These are phyloP conservation scores for Nasturtium officinale DNA, from an alignment of 345 rosid genomes.

Conservation along the genomic window DNA sequence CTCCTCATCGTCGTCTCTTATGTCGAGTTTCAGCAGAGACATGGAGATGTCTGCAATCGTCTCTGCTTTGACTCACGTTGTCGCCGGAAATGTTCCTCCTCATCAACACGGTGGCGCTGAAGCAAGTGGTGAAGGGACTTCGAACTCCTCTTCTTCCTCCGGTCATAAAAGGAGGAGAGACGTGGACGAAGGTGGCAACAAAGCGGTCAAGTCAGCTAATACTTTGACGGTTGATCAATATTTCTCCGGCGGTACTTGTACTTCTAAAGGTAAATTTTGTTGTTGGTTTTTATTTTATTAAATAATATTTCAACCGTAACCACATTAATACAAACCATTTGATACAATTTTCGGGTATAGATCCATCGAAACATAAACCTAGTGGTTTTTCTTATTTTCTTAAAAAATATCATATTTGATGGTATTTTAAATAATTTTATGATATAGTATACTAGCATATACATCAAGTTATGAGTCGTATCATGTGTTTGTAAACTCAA, in stretches of 20 bases:
- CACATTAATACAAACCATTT: slow-evolving; percentile 1
- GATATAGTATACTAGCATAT: not conserved
- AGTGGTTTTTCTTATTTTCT: not conserved
- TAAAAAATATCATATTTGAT: not conserved
- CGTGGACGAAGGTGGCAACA: slow-evolving; percentile 36
- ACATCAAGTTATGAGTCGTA: slow-evolving; percentile 20
- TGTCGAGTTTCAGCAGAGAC: slow-evolving; percentile 50
- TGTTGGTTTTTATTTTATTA: too few relatives aligned
- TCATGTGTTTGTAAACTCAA: slow-evolving; percentile 13
- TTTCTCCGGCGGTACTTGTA: slow-evolving; percentile 32
- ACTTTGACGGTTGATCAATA: slow-evolving; percentile 45
- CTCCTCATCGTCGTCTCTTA: slow-evolving; percentile 11
- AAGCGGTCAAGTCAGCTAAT: slow-evolving; percentile 29
- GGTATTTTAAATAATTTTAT: not conserved
- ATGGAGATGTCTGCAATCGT: slow-evolving; percentile 78
- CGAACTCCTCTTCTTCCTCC: slow-evolving; percentile 35
- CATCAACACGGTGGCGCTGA: slow-evolving; percentile 3
- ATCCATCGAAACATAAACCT: not conserved
- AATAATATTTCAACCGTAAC: too few relatives aligned
- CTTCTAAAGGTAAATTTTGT: slow-evolving; percentile 27
- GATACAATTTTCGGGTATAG: not conserved
- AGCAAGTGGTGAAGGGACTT: slow-evolving; percentile 28
- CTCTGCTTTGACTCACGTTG: slow-evolving; percentile 70
- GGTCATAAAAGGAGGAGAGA: slow-evolving; percentile 51
- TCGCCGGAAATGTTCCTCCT: slow-evolving; percentile 61